These are phyloP conservation scores for Colletotrichum sp. DNA, from an alignment of 2,329 filamentous ascomycete genomes.

Conservation along the genomic window DNA sequence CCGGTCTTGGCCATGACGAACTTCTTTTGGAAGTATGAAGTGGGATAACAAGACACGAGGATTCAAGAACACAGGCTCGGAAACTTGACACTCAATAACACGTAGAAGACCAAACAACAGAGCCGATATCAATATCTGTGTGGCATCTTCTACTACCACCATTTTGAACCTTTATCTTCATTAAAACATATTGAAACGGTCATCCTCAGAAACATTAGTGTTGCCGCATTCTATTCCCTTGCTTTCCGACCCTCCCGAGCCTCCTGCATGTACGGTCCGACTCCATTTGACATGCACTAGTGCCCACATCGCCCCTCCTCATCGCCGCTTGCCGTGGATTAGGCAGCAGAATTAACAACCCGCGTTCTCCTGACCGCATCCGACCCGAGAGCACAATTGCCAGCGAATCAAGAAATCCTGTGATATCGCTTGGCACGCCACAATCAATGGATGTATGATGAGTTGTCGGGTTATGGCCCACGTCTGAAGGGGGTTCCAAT, in stretches of 20 bases:
- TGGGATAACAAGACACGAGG: background rate
- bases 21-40: background rate
- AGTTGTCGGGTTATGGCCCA: background rate
- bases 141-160: background rate
- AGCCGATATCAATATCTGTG: background rate
- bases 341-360: slow-evolving; percentile 15
- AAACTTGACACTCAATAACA: background rate
- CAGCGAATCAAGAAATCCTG: background rate
- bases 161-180: background rate
- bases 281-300: background rate
- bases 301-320: background rate
- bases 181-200: background rate
- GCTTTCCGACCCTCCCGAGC: background rate
- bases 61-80: background rate
- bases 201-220: background rate
- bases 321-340: background rate
- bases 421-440: background rate
- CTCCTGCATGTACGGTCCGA: background rate
- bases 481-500: background rate
- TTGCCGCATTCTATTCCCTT: background rate
- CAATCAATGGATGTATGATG: background rate
- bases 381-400: background rate
- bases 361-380: background rate
- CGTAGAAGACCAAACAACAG: background rate
- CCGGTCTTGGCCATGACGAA: background rate